Evolutionary conservation across 1,284 basidiomycete species (phyloP), one percentile per base, ranked within the genome.

Genomic region (Ganoderma multipileum): DNA sequence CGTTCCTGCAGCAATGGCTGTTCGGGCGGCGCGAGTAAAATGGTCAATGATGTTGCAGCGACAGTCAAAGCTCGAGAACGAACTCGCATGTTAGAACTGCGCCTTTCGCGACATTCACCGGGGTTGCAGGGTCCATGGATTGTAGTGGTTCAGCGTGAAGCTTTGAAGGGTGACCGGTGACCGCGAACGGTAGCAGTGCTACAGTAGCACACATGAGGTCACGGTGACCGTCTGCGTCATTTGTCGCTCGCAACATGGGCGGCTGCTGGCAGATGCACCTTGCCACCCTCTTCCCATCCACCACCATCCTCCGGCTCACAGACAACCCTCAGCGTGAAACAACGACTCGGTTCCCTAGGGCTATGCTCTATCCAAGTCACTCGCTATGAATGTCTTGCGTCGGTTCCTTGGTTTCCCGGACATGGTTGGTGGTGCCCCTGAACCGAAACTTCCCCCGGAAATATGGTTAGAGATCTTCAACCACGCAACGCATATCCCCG

Each of bases 41-140:
- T 68, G 61, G 73, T 81, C 64, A 83, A 76, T 62, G 33, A 62
- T 71, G 65, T 47, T 69, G 75, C 69, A 67, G 60, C 65, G 67
- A 59, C 33, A 55, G 63, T 28, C 44, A 57, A 47, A 50, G 62
- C 41, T 39, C 63, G 76, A 82, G 81, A 86, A 91, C 87, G 87
- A 86, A 91, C 91, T 91, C 85, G 90, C 91, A 92, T 90, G 89
- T 88, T 80, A 84, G 79, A 69, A 86, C 73, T 54, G 89, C 86
- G 65, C 89, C 88, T 68, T 84, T 81, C 33, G 85, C 81, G 59
- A 92, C 83, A 30, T 83, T 85, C 57, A 83, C 77, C 47, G 85
- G 80, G 64, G 86, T 83, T 52, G 83, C 81, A 44, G 78, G 77
- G 57, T 80, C 77, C 80, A 82, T 82, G 50, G 36, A 36, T 9